Base-by-base conservation (phyloP, 768 basidiomycete genomes). In the Collybia sordida region DNA sequence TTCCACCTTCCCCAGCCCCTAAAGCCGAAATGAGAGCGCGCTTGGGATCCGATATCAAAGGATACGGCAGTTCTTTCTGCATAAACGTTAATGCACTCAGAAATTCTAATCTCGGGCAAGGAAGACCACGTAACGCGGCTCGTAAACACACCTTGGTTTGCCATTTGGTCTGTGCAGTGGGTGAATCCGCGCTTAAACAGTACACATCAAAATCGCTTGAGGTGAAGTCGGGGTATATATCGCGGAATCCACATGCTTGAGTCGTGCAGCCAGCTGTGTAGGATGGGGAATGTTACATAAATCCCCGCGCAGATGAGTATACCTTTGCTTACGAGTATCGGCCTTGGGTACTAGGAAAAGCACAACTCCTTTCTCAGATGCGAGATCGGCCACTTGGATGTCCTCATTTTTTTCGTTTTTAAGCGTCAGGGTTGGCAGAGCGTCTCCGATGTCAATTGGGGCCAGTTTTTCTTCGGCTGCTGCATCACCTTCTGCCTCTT, bases 191-290 rank as follows among this genome's bases (percentile, higher is more conserved):
- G 64, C 89, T 93, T 49, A 98, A 69, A 55, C 93, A 93, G 64
- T 92, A 92, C 36, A 96, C 86, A 46, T 76, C 77, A 66, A 84
- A 97, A 37, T 82, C 75, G 50, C 79, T 63, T 4, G 80, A 70
- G 2, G 79, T 73, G 65, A 95, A 95, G 55, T 90, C 86, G 4
- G 84, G 79, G 64, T 88, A 90, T 45, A 74, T 74, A 64, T 98
- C 94, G 17, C 93, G 79, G 77, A 90, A 98, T 3, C 86, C 89
- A 64, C 95, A 98, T 0, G 95, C 94, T 65, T 98, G 94, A 28
- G 72, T 86, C 3, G 93, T 98, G 71, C 95, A 97, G 25, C 95
- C 93, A 46, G 88, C 89, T 90, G 53, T 22, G 42, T 42, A 45
- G 15, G 35, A 11, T 22, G 19, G 25, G 23, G 44, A 5, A 9